These are phyloP conservation scores for Fusarium burgessii DNA, from an alignment of 2,329 filamentous ascomycete genomes.

Conservation along the genomic window DNA sequence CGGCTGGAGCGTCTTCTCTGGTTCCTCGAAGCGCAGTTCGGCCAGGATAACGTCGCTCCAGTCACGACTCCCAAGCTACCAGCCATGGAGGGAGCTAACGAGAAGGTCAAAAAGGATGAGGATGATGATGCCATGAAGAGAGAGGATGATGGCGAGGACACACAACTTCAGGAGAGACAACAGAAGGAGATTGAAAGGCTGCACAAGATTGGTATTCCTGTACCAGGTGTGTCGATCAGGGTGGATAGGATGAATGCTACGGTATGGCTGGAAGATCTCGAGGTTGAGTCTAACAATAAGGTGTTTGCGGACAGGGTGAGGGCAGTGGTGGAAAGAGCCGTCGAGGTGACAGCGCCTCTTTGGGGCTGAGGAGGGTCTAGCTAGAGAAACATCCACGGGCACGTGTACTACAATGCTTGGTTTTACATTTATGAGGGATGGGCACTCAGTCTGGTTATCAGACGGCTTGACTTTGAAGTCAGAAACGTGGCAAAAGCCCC, in stretches of 20 bases:
- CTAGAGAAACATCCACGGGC: neutral
- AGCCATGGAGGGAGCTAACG: constrained; percentile 52
- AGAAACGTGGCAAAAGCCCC: constrained; percentile 28
- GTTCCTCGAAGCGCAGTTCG: constrained; percentile 98
- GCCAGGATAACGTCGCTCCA: constrained; percentile 81
- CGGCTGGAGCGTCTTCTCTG: constrained; percentile 88
- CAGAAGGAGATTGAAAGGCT: constrained; percentile 81
- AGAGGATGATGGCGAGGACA: constrained; percentile 53
- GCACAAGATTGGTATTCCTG: constrained; percentile 86
- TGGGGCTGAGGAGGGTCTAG: constrained; percentile 59
- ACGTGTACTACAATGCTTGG: neutral
- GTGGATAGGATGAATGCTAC: constrained; percentile 89
- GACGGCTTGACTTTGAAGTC: neutral
- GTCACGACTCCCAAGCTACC: constrained; percentile 74
- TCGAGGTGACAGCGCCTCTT: constrained; percentile 86
- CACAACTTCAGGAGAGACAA: constrained; percentile 66
- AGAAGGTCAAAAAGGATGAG: constrained; percentile 50
- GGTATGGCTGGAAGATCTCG: constrained; percentile 91
- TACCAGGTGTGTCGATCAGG: constrained; percentile 87
- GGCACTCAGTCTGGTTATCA: neutral
- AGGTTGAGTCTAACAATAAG: constrained; percentile 86
- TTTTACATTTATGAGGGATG: neutral
- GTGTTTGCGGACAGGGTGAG: constrained; percentile 86
- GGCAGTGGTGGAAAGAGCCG: constrained; percentile 88
- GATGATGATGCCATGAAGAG: constrained; percentile 54